Base-by-base conservation (phyloP, 169 alveolate genomes). In the Pseudocohnilembus persalinus region DNA sequence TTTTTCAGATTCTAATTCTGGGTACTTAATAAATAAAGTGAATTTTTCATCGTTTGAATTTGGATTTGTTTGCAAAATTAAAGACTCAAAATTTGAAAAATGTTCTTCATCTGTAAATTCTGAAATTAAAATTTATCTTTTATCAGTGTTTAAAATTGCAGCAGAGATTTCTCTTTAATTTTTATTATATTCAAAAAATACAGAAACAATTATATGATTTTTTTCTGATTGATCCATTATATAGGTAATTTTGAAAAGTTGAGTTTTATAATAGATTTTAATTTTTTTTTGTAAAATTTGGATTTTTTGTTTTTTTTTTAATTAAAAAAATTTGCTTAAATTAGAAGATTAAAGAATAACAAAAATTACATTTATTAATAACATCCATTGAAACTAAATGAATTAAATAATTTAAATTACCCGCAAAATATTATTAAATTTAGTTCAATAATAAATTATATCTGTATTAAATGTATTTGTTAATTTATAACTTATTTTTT, bases 41-140 rank as follows among this genome's bases (percentile, higher is more conserved):
- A 90, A 90, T 78, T 83, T 83, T 24, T 91, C 80, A 63, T 92
- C 93, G 31, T 83, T 64, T 0, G 82, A 74, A 29, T 76, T 82
- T 30, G 91, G 88, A 84, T 90, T 90, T 65, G 83, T 89, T 29
- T 92, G 81, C 27, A 92, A 84, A 29, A 92, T 86, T 11, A 92
- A 74, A 65, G 92, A 88, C 65, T 92, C 96, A 34, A 90, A 84
- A 76, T 87, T 88, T 0, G 94, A 90, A 77, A 88, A 92, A 87
- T 92, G 91, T 72, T 90, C 93, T 65, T 90, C 88, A 49, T 92
- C 96, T 63, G 83, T 73, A 73, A 92, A 92, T 87, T 90, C 94
- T 20, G 93, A 78, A 0, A 92, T 82, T 74, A 83, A 84, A 74
- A 92, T 31, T 32, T 68, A 80, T 79, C 96, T 87, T 77, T 83